phyloP scores from a whole-genome alignment of 306 rosid genomes.

The Rubus idaeus region DNA sequence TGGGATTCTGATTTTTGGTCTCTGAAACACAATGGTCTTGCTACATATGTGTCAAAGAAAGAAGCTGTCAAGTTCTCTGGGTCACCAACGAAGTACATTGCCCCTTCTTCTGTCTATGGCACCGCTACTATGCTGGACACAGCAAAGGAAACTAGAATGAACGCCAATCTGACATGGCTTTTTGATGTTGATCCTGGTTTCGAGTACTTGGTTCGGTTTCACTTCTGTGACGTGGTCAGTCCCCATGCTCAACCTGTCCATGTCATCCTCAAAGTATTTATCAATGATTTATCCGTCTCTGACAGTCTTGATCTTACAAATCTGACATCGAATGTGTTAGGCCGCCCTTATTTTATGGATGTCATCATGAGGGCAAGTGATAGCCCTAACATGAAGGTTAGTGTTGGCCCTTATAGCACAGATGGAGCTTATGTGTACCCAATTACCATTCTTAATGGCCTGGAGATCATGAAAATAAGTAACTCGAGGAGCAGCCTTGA shows the following conservation, averaged over 20 bases:
- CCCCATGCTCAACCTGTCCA: background rate
- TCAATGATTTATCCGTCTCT: conserved; percentile 48
- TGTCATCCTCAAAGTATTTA: conserved; percentile 40
- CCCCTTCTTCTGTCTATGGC: conserved; percentile 56
- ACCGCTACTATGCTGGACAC: conserved; percentile 39
- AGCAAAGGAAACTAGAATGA: conserved; percentile 7
- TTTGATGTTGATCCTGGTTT: conserved; percentile 55
- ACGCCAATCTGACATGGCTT: conserved; percentile 52
- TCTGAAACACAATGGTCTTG: conserved; percentile 25
- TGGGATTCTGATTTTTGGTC: conserved; percentile 54
- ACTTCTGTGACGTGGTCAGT: conserved; percentile 55
- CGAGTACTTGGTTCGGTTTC: conserved; percentile 64
- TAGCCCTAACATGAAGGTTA: conserved; percentile 34
- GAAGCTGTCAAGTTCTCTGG: conserved; percentile 36
- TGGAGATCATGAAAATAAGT: conserved; percentile 68
- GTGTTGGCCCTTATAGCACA: conserved; percentile 44
- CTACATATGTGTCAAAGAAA: conserved; percentile 33
- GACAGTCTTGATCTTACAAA: conserved; percentile 30
- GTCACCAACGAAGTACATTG: conserved; percentile 24
- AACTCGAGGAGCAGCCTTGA: conserved; percentile 42
- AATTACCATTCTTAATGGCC: conserved; percentile 54
- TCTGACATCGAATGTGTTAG: conserved; percentile 25
- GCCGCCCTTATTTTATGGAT: conserved; percentile 57
- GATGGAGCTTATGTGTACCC: conserved; percentile 9
- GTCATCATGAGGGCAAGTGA: conserved; percentile 35